Conservation (phyloP, 129 eudicot species). For the Tagetes patula region DNA sequence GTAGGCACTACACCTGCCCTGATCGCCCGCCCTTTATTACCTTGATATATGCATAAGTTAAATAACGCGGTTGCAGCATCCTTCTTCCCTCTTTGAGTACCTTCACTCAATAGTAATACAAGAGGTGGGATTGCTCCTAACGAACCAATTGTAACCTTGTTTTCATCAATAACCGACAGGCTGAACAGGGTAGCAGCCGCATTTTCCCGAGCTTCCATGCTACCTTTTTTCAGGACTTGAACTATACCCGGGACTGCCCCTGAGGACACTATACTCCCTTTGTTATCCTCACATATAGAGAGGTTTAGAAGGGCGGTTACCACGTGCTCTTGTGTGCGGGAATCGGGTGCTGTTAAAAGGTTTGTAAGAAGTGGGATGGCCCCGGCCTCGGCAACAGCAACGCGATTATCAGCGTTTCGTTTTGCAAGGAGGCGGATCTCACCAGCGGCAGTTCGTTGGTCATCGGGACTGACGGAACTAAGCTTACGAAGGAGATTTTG, state of each 20-base stretch:
- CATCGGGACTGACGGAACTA: conserved; percentile 59
- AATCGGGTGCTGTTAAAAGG: conserved; percentile 69
- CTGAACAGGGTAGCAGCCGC: conserved; percentile 97
- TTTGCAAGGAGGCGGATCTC: conserved; percentile 96
- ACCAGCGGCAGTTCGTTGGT: conserved; percentile 80
- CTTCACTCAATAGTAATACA: conserved; percentile 67
- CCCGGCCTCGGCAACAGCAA: conserved; percentile 93
- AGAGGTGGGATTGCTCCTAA: conserved; percentile 90
- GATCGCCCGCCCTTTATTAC: conserved; percentile 87
- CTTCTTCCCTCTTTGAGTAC: conserved; percentile 90
- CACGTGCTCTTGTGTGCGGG: conserved; percentile 94
- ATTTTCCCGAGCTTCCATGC: conserved; percentile 95
- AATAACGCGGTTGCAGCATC: conserved; percentile 97
- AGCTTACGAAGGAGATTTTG: conserved; percentile 68
- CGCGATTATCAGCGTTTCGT: conserved; percentile 88
- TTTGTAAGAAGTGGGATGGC: conserved; percentile 83
- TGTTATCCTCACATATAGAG: conserved; percentile 87
- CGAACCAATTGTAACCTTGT: conserved; percentile 77
- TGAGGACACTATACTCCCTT: conserved; percentile 68
- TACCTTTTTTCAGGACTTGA: conserved; percentile 71
- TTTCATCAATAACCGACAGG: conserved; percentile 85
- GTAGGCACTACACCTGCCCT: conserved; percentile 81
- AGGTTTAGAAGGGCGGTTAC: conserved; percentile 95
- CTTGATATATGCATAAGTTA: conserved; percentile 88
- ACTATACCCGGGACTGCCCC: conserved; percentile 98